These are phyloP conservation scores for Malbranchea zuffiana DNA, from an alignment of 2,329 filamentous ascomycete genomes.

Conservation along the genomic window DNA sequence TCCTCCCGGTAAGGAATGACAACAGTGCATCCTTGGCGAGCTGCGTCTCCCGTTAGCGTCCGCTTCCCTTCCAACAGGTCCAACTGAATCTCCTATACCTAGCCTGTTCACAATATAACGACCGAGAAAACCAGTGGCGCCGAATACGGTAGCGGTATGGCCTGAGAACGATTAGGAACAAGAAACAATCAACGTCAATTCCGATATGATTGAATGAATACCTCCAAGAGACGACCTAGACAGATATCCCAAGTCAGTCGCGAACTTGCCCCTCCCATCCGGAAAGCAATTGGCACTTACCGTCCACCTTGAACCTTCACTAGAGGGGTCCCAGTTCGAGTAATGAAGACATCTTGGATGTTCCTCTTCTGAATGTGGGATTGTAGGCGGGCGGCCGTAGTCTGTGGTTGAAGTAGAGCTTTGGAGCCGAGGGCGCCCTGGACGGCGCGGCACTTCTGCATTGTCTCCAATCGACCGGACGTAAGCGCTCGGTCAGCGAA, in stretches of 20 bases:
- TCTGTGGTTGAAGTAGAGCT: constrained; percentile 27
- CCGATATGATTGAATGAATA: constrained; percentile 38
- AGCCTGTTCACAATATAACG: constrained; percentile 96
- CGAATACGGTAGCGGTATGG: constrained; percentile 94
- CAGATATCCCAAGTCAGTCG: constrained; percentile 11
- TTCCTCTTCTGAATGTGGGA: constrained; percentile 38
- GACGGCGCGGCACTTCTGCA: constrained; percentile 37
- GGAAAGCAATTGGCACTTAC: constrained; percentile 40
- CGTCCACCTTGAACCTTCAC: constrained; percentile 80
- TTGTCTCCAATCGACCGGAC: constrained; percentile 32
- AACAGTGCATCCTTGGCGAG: constrained; percentile 86
- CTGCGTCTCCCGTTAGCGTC: constrained; percentile 42
- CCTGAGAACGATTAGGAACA: constrained; percentile 44
- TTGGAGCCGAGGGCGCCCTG: constrained; percentile 32
- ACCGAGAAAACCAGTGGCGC: constrained; percentile 88
- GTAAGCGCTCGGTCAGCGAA: no score
- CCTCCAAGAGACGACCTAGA: constrained; percentile 73
- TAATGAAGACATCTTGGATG: constrained; percentile 78
- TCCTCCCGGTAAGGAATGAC: constrained; percentile 91
- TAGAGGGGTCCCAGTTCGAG: constrained; percentile 91
- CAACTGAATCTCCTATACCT: constrained; percentile 41
- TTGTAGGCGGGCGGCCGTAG: constrained; percentile 22
- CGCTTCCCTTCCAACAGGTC: not conserved
- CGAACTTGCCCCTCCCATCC: not conserved
- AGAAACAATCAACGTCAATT: constrained; percentile 12